Evolutionary conservation across 371 early-diverging fungal genomes (phyloP).

Genomic region (Mucor mucedo): DNA sequence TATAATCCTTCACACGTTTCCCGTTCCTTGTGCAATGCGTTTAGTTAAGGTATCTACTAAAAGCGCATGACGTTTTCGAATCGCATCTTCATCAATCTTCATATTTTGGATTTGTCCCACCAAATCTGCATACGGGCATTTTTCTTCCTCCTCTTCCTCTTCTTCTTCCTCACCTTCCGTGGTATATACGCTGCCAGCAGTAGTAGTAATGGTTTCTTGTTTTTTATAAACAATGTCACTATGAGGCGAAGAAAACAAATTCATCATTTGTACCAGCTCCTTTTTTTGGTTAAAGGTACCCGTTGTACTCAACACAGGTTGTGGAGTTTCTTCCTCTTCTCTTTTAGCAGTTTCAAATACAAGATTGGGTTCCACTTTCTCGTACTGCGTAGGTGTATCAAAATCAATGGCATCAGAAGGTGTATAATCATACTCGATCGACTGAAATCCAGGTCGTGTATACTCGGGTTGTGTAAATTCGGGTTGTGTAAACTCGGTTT

Average conservation of each 20-base stretch:
- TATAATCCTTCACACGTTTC: no score
- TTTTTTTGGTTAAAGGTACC: slow-evolving; percentile 30
- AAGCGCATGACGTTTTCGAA: slow-evolving; percentile 6
- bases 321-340: slow-evolving; percentile 1
- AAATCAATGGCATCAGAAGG: slow-evolving; percentile 31
- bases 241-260: slow-evolving; percentile 37
- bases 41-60: slow-evolving; percentile 12
- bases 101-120: slow-evolving; percentile 22
- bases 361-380: slow-evolving; percentile 6
- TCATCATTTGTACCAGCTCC: slow-evolving; percentile 44
- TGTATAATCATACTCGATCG: background rate
- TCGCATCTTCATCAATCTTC: slow-evolving; percentile 18
- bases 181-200: background rate
- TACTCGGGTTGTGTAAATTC: no score
- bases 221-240: background rate
- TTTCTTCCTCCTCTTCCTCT: slow-evolving; percentile 9
- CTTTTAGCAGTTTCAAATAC: slow-evolving; percentile 32
- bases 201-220: background rate
- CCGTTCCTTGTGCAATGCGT: background rate
- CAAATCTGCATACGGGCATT: slow-evolving; percentile 30
- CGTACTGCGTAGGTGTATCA: background rate
- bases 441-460: no score
- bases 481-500: no score
- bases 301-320: slow-evolving; percentile 4
- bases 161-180: slow-evolving; percentile 1